Base-by-base conservation (phyloP, 2,329 filamentous ascomycete genomes). In the Pseudopyricularia cyperi region DNA sequence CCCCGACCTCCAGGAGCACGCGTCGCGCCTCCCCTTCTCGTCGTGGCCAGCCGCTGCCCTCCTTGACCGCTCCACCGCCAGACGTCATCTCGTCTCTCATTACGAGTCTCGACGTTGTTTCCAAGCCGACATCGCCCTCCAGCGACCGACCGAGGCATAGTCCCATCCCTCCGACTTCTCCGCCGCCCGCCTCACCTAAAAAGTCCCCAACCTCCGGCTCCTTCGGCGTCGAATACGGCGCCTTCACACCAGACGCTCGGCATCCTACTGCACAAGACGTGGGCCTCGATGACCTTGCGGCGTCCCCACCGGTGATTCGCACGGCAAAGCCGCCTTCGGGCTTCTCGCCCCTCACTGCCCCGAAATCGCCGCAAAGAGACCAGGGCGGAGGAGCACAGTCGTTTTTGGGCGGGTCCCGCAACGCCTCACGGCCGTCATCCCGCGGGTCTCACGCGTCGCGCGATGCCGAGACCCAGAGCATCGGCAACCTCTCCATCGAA, bases 271-370 rank as follows among this genome's bases (percentile, higher is more conserved):
- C 77, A 48, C 71, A 74, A 34, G 63, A 67, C 53, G 59, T 71
- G 6, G 71, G 75, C 11, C 66, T 82, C 57, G 75, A 82, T 66
- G 77, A 83, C 52, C 68, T 82, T 46, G 75, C 80, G 30, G 80
- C 80, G 22, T 70, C 72, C 48, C 70, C 88, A 12, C 89, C 89
- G 17, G 78, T 91, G 52, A 78, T 94, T 59, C 83, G 85, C 57
- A 95, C 90, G 32, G 80, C 88, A 32, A 90, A 90, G 65, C 85
- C 83, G 7, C 87, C 87, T 0, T 88, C 85, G 50, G 87, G 86
- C 52, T 80, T 82, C 60, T 89, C 86, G 26, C 69, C 82, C 17
- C 68, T 87, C 50, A 89, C 84, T n/a, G 78, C 82, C 0, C 75
- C 75, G 54, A 81, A 73, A 55, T 79, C 71, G 28, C 71, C 74